phyloP scores from a whole-genome alignment of 2,329 filamentous ascomycete genomes.

The Ascochyta koolunga region DNA sequence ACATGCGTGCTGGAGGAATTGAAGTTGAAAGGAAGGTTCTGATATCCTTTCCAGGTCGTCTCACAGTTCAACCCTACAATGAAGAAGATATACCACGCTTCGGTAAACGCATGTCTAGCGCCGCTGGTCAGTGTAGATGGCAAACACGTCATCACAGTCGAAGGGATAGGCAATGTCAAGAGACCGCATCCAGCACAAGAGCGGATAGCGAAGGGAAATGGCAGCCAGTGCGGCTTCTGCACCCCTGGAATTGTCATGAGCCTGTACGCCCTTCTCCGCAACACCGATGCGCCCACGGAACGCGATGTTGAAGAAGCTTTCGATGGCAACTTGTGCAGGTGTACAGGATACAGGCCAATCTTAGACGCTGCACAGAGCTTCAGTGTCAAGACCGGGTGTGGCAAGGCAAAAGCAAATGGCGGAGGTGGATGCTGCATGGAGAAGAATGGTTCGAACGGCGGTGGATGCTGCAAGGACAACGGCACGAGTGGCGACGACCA shows the following conservation, averaged over 20 bases:
- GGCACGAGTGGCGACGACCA: constrained; percentile 44
- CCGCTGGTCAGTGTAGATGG: constrained; percentile 92
- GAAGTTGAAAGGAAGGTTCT: not conserved
- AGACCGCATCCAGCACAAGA: constrained; percentile 89
- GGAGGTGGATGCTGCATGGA: constrained; percentile 76
- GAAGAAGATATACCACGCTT: constrained; percentile 91
- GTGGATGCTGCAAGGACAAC: constrained; percentile 52
- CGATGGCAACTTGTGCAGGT: constrained; percentile 93
- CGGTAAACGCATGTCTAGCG: constrained; percentile 93
- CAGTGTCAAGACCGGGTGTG: constrained; percentile 63
- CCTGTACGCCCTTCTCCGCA: constrained; percentile 88
- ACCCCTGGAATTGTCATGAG: constrained; percentile 98
- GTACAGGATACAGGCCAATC: constrained; percentile 93
- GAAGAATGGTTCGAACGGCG: constrained; percentile 49
- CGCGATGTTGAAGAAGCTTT: constrained; percentile 94
- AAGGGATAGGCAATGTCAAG: constrained; percentile 90
- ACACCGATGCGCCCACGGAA: constrained; percentile 77
- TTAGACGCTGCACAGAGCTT: constrained; percentile 94
- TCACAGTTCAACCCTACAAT: constrained; percentile 94
- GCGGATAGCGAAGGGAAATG: constrained; percentile 86
- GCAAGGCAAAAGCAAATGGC: constrained; percentile 62
- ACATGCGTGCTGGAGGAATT: not conserved
- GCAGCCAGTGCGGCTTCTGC: constrained; percentile 94
- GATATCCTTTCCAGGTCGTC: constrained; percentile 62
- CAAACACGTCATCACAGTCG: constrained; percentile 97